Base-by-base conservation (phyloP, 2,329 filamentous ascomycete species). In the Metarhizium sp. region DNA sequence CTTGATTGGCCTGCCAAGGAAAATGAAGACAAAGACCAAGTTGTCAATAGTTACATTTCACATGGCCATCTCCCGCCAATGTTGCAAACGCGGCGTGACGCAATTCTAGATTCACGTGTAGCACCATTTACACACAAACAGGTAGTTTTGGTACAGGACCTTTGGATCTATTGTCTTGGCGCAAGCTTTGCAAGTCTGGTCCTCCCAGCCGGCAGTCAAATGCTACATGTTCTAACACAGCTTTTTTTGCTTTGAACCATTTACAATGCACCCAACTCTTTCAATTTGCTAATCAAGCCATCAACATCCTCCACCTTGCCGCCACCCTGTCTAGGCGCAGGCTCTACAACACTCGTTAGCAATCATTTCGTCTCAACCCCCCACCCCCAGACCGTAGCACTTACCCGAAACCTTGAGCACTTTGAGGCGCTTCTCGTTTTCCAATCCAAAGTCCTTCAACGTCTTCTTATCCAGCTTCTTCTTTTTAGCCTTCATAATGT, bases 401-500 rank as follows among this genome's bases (percentile, higher is more conserved):
- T 66, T 74, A 90, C 87, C 87, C 51, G 81, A 84, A 61, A 99
- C 92, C 81, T 94, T 94, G 64, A 97, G 67, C 54, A 90, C 88
- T 84, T 94, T 96, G 70, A 99, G 73, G 65, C 92, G 80, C 73
- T 80, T 85, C 70, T 81, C 79, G 53, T 81, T 82, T 64, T 91
- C 85, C 47, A 96, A 74, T 2, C 88, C 90, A 71, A 88, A 88
- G 68, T 99, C 94, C 56, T 77, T 80, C 70, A 96, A 71, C 61
- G 81, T 90, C 80, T 90, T 87, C 87, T 96, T 97, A 66, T 94
- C 90, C 64, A 99, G 68, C 67, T 89, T 89, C 87, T 99, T 99
- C 88, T 97, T 99, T 88, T 99, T 99, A 53, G 94, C 94, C 86
- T 97, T 99, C 94, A 99, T 99, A 62, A 99, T 97, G 70, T 97